phyloP scores from a whole-genome alignment of 148 eudicot genomes.

The Nyssa sinensis region DNA sequence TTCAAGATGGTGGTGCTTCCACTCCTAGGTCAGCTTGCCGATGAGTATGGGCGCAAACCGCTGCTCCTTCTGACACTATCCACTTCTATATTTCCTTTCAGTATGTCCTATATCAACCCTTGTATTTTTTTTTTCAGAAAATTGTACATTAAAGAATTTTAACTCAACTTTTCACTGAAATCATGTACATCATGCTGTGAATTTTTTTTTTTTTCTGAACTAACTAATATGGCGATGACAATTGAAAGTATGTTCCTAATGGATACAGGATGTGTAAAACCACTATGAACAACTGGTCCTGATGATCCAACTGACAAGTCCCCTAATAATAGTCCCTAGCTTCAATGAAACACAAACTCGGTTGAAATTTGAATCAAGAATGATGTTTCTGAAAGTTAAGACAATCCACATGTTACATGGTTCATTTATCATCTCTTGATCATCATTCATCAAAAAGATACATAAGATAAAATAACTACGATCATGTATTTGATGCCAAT shows the following conservation, averaged over 20 bases:
- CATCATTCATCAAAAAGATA: not conserved
- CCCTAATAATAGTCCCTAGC: not conserved
- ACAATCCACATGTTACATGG: too few relatives aligned
- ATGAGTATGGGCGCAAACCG: conserved; percentile 90
- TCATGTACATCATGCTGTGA: not conserved
- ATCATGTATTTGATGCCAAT: too few relatives aligned
- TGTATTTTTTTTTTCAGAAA: not conserved
- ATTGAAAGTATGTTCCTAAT: not conserved
- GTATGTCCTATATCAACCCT: conserved; percentile 55
- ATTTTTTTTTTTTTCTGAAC: too few relatives aligned
- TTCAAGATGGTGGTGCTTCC: conserved; percentile 93
- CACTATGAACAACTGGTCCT: not conserved
- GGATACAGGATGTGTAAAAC: too few relatives aligned
- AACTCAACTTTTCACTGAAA: not conserved
- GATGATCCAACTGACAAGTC: not conserved
- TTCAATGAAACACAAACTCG: not conserved
- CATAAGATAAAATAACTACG: too few relatives aligned
- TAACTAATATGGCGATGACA: not conserved
- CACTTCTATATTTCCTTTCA: conserved; percentile 70
- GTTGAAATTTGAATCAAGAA: not conserved
- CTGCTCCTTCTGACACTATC: conserved; percentile 79
- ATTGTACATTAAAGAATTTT: not conserved
- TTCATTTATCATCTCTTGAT: too few relatives aligned
- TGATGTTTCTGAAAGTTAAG: not conserved
- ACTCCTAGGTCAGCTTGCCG: conserved; percentile 83